A percentile compares a stretch with the other conserved stretches of the same genome.
Evolutionary conservation across 1,284 basidiomycete genomes (phyloP).

Genomic region (Volvariella volvacea): DNA sequence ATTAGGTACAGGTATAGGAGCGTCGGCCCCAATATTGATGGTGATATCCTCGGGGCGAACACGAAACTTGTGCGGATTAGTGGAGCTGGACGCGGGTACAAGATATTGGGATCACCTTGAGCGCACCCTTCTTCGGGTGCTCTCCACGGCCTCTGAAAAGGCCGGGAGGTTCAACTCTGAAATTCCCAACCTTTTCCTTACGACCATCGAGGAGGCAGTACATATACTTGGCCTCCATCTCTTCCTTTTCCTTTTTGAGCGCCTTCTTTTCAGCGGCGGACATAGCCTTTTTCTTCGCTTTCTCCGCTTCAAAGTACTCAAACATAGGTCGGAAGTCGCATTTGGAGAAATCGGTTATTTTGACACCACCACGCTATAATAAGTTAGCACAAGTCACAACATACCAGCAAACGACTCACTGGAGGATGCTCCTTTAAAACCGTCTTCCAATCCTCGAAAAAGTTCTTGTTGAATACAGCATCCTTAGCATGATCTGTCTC

Average conservation of each 20-base stretch:
- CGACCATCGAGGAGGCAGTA: constrained; percentile 88
- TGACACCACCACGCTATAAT: constrained; percentile 59
- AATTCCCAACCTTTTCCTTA: constrained; percentile 98
- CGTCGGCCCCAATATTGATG: constrained; percentile 82
- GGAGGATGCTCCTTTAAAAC: constrained; percentile 82
- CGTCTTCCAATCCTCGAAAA: constrained; percentile 87
- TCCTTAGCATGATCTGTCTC: constrained; percentile 94
- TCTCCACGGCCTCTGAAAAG: constrained; percentile 97
- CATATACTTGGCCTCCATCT: constrained; percentile 79
- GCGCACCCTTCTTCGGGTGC: constrained; percentile 94
- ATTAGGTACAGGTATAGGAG: constrained; percentile 75
- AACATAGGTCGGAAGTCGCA: constrained; percentile 97
- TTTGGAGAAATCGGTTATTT: constrained; percentile 72
- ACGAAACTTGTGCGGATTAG: constrained; percentile 49
- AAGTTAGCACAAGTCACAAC: constrained; percentile 4
- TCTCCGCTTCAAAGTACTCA: constrained; percentile 88
- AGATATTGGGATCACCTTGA: constrained; percentile 76
- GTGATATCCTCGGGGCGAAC: constrained; percentile 91
- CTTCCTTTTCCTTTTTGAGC: constrained; percentile 80
- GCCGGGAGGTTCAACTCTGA: constrained; percentile 96
- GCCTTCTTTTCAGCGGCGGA: constrained; percentile 85
- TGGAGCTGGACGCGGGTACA: constrained; percentile 27
- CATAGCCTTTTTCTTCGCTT: constrained; percentile 88
- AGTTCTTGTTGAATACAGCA: constrained; percentile 88
- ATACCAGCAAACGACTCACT: constrained; percentile 40